Base-by-base conservation (phyloP, 2,329 filamentous ascomycete genomes). In the Cytospora chrysosperma region DNA sequence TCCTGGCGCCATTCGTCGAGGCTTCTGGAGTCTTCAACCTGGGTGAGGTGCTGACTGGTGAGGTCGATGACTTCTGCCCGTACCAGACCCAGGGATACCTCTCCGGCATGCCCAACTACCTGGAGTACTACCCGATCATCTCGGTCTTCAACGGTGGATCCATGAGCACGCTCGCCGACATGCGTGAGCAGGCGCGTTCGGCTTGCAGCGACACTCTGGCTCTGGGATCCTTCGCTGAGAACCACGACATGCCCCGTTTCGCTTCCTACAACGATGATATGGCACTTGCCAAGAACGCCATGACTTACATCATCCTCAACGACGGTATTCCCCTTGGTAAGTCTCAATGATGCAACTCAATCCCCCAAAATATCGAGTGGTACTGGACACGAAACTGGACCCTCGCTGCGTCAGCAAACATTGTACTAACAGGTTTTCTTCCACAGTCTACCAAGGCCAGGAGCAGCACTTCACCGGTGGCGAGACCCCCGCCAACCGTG, bases 231-330 rank as follows among this genome's bases (percentile, higher is more conserved):
- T 88, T 88, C 67, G 72, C 83, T 9, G 85, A 87, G 69, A 88
- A 87, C 71, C 85, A 88, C 69, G 85, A 87, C 70, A 78, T 83
- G 56, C 70, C 79, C 5, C 82, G 85, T 26, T 86, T 85, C 71
- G 72, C 82, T 26, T 80, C 75, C 65, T 72, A 78, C 63, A 86
- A 81, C 57, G 70, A 75, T 12, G 86, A 89, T 69, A 72, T 80
- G 9, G 74, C 82, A 2, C 78, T 87, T 2, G 81, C 85, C 53
- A 84, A 85, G 72, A 89, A 89, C 68, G 79, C 83, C 6, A 77
- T 89, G 49, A 79, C 85, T 0, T 88, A 85, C 69, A 83, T 82
- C n/a, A 80, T 89, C 32, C 79, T 89, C 21, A 77, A 77, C 2
- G 79, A 87, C 61, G 87, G 87, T 24, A 84, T 89, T 47, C 71